phyloP scores from a whole-genome alignment of 805 yeast genomes.

The Candida orba region DNA sequence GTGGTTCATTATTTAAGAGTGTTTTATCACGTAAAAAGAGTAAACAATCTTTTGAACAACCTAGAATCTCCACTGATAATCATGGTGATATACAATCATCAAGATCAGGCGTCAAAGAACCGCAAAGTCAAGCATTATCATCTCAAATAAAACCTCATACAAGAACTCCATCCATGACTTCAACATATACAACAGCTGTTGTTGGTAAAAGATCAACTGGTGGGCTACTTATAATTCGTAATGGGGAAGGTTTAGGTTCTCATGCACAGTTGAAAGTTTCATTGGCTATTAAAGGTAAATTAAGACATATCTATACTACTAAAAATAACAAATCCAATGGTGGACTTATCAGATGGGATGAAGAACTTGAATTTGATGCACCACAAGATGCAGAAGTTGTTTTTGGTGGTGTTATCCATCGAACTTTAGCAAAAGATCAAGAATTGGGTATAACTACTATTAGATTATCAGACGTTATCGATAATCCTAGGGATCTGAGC shows the following conservation, averaged over 20 bases:
- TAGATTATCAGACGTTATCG: conserved; percentile 41
- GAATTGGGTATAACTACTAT: conserved; percentile 57
- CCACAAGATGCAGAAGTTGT: conserved; percentile 51
- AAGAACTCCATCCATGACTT: conserved; percentile 18
- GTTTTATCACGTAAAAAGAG: conserved; percentile 26
- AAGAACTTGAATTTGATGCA: conserved; percentile 60
- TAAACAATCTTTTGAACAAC: conserved; percentile 12
- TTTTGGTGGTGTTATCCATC: conserved; percentile 58
- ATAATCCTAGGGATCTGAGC: conserved; percentile 35
- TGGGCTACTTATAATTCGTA: conserved; percentile 48
- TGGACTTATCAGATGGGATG: conserved; percentile 50
- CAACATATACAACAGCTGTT: conserved; percentile 17
- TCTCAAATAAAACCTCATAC: conserved; percentile 5
- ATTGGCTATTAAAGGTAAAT: conserved; percentile 36
- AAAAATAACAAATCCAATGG: conserved; percentile 43
- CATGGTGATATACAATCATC: conserved; percentile 29
- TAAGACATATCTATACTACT: conserved; percentile 60
- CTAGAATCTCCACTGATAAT: conserved; percentile 9
- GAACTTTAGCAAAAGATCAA: conserved; percentile 62
- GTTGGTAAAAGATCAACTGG: conserved; percentile 16
- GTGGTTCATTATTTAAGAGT: conserved; percentile 34
- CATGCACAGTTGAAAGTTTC: conserved; percentile 47
- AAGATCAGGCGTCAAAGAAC: conserved; percentile 25
- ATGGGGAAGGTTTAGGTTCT: conserved; percentile 37
- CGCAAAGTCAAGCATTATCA: not conserved